A percentile compares a stretch with the other conserved stretches of the same genome.
phyloP scores from a whole-genome alignment of 1,284 basidiomycete species.

The Trametes hirsuta region DNA sequence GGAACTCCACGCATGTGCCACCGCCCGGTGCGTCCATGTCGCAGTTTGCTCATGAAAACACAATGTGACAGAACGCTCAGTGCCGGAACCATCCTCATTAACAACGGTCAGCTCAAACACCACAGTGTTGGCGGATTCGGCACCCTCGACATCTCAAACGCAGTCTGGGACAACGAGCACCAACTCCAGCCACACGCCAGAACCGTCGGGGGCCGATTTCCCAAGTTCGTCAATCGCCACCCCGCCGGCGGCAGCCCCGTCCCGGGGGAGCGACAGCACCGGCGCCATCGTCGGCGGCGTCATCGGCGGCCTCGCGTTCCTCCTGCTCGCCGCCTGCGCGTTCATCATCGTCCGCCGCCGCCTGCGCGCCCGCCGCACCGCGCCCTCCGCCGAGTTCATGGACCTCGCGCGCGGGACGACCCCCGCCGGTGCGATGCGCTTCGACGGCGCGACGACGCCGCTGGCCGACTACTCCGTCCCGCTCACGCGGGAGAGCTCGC shows the following conservation, averaged over 20 bases:
- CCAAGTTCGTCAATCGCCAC: background rate
- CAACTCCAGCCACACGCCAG: too few species aligned
- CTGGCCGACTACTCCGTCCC: slow-evolving; percentile 2
- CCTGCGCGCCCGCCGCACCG: slow-evolving; percentile 7
- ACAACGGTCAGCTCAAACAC: too few species aligned
- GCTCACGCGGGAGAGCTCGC: slow-evolving; percentile 18
- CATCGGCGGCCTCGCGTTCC: slow-evolving; percentile 17
- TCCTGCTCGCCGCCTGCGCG: slow-evolving; percentile 8
- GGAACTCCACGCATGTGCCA: too few species aligned
- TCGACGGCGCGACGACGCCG: background rate
- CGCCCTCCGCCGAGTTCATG: slow-evolving; percentile 33
- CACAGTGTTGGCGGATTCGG: too few species aligned
- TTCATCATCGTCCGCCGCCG: slow-evolving; percentile 15
- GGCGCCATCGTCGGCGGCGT: slow-evolving; percentile 28
- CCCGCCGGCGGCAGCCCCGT: background rate
- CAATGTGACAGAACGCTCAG: too few species aligned
- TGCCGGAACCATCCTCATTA: too few species aligned
- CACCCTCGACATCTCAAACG: too few species aligned
- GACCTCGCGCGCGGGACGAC: slow-evolving; percentile 6
- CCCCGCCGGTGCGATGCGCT: background rate
- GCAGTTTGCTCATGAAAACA: too few species aligned
- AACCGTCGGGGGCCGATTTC: too few species aligned
- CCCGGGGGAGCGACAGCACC: background rate
- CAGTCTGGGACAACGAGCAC: too few species aligned
- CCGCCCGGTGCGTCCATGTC: too few species aligned